phyloP scores from a whole-genome alignment of 805 yeast species.

The Starmerella floricola region DNA sequence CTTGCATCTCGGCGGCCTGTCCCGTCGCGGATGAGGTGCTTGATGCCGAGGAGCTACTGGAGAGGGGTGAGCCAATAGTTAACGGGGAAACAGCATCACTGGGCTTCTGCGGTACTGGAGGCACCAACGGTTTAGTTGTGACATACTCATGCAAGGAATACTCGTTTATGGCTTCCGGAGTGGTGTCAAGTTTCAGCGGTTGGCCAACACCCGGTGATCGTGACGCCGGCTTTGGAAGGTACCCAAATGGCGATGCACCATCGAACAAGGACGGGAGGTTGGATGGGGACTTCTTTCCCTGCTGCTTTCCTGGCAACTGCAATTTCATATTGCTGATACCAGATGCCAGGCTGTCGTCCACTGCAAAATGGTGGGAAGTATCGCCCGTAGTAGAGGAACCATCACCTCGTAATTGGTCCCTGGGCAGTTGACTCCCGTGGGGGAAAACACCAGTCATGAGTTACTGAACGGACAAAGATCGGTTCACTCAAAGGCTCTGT shows the following conservation, averaged over 20 bases:
- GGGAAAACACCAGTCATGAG: too few relatives aligned
- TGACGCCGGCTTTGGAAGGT: not conserved
- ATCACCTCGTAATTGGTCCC: too few relatives aligned
- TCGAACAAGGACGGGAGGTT: not conserved
- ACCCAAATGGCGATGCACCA: not conserved
- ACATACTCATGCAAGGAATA: conserved; percentile 1
- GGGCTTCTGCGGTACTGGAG: not conserved
- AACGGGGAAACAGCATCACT: not conserved
- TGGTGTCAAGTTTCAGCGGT: conserved; percentile 14
- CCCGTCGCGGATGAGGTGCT: conserved; percentile 2
- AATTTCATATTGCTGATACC: too few relatives aligned
- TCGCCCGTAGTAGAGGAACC: too few relatives aligned
- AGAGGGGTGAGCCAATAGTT: not conserved
- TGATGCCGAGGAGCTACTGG: not conserved
- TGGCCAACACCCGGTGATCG: not conserved
- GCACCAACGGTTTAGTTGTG: not conserved
- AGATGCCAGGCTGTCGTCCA: too few relatives aligned
- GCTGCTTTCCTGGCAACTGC: too few relatives aligned
- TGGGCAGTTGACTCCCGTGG: too few relatives aligned
- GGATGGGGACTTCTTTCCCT: not conserved
- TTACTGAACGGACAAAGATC: too few relatives aligned
- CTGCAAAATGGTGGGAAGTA: too few relatives aligned
- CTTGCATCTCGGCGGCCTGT: conserved; percentile 61
- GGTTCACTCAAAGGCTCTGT: too few relatives aligned
- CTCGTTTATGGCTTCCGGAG: conserved; percentile 17